Percentiles rank a stretch among this genome's conserved stretches.
Evolutionary conservation across 768 basidiomycete genomes (phyloP).

Genomic region (Russula virescens): DNA sequence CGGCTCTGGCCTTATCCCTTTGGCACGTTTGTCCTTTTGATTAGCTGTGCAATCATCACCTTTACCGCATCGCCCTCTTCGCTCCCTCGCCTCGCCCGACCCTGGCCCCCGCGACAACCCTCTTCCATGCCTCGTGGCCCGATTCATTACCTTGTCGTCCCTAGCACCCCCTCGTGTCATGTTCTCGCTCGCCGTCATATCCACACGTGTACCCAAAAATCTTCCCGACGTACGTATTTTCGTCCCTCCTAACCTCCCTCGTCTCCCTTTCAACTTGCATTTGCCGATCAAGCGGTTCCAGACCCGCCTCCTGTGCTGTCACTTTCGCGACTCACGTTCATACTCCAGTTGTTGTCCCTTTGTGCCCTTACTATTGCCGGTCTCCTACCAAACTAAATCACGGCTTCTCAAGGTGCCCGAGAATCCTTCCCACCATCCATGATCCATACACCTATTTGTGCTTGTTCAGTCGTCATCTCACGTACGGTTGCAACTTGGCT

Average conservation of each 20-base stretch:
- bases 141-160: background rate
- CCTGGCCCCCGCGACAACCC: background rate
- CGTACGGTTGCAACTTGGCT: background rate
- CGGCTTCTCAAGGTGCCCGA: background rate
- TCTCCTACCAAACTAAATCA: background rate
- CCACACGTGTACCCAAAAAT: background rate
- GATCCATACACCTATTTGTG: background rate
- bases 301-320: background rate
- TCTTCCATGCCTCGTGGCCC: background rate
- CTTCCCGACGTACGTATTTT: background rate
- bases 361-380: background rate
- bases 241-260: background rate
- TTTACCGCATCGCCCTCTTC: background rate
- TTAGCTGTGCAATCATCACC: background rate
- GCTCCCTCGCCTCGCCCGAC: background rate
- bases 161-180: conserved; percentile 17
- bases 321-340: background rate
- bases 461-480: conserved; percentile 2
- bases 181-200: background rate
- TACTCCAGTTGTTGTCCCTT: background rate
- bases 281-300: background rate
- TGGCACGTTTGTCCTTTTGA: background rate
- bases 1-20: background rate
- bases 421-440: background rate
- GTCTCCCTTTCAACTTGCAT: background rate